Evolutionary conservation across 495 filamentous ascomycete genomes (phyloP).

Genomic region (Penicillium argentinense): DNA sequence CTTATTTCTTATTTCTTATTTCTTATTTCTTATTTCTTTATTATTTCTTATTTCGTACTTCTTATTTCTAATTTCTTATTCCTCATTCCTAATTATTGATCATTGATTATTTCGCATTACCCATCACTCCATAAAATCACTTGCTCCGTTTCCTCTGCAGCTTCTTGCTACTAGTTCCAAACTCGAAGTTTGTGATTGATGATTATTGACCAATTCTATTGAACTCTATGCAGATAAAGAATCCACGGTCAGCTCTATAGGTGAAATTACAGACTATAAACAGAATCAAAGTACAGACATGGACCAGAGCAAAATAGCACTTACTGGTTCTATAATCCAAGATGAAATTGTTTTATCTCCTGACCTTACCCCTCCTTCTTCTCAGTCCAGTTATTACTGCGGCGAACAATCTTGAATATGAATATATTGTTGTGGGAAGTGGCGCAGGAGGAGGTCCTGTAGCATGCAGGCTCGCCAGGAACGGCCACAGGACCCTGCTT

Average conservation of each 20-base stretch:
- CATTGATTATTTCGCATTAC: not conserved
- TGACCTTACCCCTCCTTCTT: not conserved
- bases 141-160: not conserved
- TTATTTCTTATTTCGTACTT: no score
- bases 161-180: not conserved
- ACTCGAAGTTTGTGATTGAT: not conserved
- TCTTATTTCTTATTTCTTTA: no score
- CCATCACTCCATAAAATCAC: not conserved
- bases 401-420: slow-evolving; percentile 34
- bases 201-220: not conserved
- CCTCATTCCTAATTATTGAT: not conserved
- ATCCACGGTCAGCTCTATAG: not conserved
- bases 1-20: no score
- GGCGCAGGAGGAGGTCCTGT: slow-evolving; percentile 64
- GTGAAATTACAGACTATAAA: not conserved
- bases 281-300: not conserved
- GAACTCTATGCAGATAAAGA: not conserved
- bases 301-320: not conserved
- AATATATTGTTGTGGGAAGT: slow-evolving; percentile 62
- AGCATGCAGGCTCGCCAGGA: slow-evolving; percentile 55
- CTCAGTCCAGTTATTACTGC: not conserved
- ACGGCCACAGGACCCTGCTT: slow-evolving; percentile 55
- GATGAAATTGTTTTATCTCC: not conserved
- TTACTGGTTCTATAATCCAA: not conserved
- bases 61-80: not conserved